These are phyloP conservation scores for Penicillium concentricum DNA, from an alignment of 2,329 filamentous ascomycete genomes.

Conservation along the genomic window DNA sequence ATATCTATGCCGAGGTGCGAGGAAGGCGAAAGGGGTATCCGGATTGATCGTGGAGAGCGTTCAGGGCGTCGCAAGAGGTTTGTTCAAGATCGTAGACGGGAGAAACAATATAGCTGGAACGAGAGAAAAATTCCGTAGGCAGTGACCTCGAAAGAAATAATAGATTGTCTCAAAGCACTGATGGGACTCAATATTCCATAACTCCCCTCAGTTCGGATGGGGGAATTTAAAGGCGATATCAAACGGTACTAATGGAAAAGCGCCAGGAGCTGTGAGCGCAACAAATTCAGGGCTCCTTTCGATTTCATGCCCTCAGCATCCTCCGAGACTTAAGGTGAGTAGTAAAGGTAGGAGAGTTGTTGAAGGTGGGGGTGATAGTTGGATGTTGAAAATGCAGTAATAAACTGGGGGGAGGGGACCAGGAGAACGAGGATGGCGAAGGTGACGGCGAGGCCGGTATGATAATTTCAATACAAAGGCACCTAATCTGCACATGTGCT, in stretches of 20 bases:
- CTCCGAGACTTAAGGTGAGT: slow-evolving; percentile 19
- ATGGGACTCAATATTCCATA: slow-evolving; percentile 29
- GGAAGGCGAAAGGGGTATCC: slow-evolving; percentile 21
- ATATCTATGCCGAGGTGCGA: slow-evolving; percentile 6
- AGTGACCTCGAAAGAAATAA: slow-evolving; percentile 17
- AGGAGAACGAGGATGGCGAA: slow-evolving; percentile 22
- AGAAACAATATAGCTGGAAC: slow-evolving; percentile 20
- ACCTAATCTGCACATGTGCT: background rate
- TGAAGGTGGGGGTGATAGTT: slow-evolving; percentile 15
- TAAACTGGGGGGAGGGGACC: slow-evolving; percentile 20
- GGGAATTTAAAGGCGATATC: slow-evolving; percentile 20
- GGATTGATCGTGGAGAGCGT: slow-evolving; percentile 35
- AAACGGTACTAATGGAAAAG: slow-evolving; percentile 28
- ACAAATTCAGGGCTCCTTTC: slow-evolving; percentile 39
- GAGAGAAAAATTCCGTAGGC: slow-evolving; percentile 13
- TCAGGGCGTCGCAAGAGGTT: slow-evolving; percentile 33
- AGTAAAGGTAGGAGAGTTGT: slow-evolving; percentile 9
- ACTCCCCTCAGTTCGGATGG: slow-evolving; percentile 26
- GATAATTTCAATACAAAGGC: slow-evolving; percentile 17
- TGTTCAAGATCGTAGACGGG: slow-evolving; percentile 33
- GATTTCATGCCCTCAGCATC: slow-evolving; percentile 43
- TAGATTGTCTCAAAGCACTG: slow-evolving; percentile 16
- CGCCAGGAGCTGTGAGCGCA: slow-evolving; percentile 44
- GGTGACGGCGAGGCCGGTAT: slow-evolving; percentile 23
- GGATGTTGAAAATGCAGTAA: slow-evolving; percentile 25